Conservation (phyloP, 2,329 filamentous ascomycete genomes). For the Pseudopyricularia cyperi region DNA sequence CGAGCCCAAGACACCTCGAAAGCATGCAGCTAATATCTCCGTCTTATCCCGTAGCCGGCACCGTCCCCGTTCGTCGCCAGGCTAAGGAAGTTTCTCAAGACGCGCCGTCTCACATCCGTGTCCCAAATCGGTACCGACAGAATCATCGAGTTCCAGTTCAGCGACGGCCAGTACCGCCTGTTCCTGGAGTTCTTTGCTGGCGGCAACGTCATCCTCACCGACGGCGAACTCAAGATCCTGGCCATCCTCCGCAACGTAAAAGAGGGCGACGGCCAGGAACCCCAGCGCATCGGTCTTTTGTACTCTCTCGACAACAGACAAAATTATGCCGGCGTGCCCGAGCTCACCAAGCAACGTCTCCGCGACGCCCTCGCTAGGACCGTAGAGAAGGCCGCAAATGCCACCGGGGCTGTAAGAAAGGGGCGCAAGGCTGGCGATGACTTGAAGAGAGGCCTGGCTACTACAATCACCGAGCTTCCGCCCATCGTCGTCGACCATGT, state of each 20-base stretch:
- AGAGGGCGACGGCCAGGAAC: conserved; percentile 73
- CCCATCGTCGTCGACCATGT: conserved; percentile 81
- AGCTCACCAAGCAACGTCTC: conserved; percentile 61
- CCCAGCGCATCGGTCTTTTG: conserved; percentile 60
- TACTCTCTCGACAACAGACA: conserved; percentile 76
- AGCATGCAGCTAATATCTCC: neutral
- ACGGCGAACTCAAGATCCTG: conserved; percentile 70
- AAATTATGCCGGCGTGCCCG: conserved; percentile 66
- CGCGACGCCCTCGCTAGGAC: conserved; percentile 54
- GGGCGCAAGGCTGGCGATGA: conserved; percentile 57
- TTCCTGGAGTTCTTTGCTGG: conserved; percentile 93
- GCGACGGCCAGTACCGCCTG: conserved; percentile 75
- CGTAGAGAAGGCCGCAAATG: conserved; percentile 41
- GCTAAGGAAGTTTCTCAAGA: conserved; percentile 79
- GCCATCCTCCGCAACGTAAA: conserved; percentile 68
- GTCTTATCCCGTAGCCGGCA: conserved; percentile 19
- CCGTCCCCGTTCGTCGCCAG: conserved; percentile 78
- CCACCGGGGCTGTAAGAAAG: conserved; percentile 18
- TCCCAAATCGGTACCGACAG: conserved; percentile 84
- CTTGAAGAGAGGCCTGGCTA: conserved; percentile 66
- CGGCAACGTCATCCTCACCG: conserved; percentile 88
- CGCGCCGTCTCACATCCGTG: conserved; percentile 68
- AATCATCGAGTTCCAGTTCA: conserved; percentile 85
- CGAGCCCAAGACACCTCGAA: conserved; percentile 14
- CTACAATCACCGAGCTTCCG: conserved; percentile 78